These are phyloP conservation scores for Pinus taeda DNA, from an alignment of 75 land plant species.

Conservation along the genomic window DNA sequence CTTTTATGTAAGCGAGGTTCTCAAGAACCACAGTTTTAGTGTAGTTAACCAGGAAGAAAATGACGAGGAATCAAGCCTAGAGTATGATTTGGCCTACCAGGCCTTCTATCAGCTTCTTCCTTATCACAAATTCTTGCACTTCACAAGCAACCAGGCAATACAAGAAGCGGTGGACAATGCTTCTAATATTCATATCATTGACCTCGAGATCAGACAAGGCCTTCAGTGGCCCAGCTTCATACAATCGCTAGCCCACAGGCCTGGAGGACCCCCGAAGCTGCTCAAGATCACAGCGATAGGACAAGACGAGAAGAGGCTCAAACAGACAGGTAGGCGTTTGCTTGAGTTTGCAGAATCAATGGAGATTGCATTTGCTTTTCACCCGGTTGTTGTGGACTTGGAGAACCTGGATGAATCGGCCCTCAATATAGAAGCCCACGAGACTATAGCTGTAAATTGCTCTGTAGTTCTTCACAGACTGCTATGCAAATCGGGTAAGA, in stretches of 20 bases:
- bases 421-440: conserved; percentile 12
- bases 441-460: conserved; percentile 35
- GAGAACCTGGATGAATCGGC: conserved; percentile 14
- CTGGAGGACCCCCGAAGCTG: conserved; percentile 24
- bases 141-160: conserved; percentile 25
- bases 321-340: conserved; percentile 20
- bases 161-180: conserved; percentile 15
- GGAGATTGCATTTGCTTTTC: conserved; percentile 19
- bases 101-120: conserved; percentile 29
- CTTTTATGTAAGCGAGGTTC: conserved; percentile 17
- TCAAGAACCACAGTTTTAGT: conserved; percentile 2
- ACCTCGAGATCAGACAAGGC: conserved; percentile 42
- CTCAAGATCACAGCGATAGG: conserved; percentile 18
- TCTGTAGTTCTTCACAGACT: conserved; percentile 16
- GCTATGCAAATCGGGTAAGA: conserved; percentile 16
- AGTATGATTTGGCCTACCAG: conserved; percentile 19
- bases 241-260: conserved; percentile 26
- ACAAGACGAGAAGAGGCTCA: not conserved
- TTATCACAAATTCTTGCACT: conserved; percentile 19
- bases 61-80: conserved; percentile 7
- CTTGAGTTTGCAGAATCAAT: conserved; percentile 20
- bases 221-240: conserved; percentile 51
- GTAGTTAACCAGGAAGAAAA: not conserved
- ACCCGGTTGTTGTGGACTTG: conserved; percentile 11
- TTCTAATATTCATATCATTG: conserved; percentile 41